Evolutionary conservation across 2,329 filamentous ascomycete species (phyloP).

Genomic region (Exophiala viscosa): DNA sequence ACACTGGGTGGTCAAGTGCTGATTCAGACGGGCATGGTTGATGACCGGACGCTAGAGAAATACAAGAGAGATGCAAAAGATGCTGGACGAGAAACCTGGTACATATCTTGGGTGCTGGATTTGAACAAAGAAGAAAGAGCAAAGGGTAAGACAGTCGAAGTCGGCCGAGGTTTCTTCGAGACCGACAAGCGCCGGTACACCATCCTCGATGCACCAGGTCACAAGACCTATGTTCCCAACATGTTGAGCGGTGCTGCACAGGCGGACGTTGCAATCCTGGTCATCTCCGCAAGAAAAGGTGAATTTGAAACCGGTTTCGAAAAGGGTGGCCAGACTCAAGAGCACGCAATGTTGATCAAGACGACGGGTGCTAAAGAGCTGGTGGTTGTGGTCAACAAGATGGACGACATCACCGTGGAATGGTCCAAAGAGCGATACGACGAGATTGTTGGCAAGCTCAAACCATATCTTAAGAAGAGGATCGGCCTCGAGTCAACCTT

Average conservation of each 20-base stretch:
- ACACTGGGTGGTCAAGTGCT: conserved; percentile 92
- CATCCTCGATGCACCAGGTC: conserved; percentile 91
- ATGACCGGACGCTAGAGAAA: conserved; percentile 96
- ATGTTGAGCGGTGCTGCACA: conserved; percentile 97
- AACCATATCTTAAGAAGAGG: conserved; percentile 70
- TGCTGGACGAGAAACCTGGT: conserved; percentile 95
- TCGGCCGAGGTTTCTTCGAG: conserved; percentile 93
- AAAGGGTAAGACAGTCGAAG: conserved; percentile 97
- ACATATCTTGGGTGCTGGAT: conserved; percentile 96
- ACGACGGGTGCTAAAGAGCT: conserved; percentile 98
- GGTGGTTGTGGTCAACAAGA: conserved; percentile 95
- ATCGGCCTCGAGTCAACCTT: conserved; percentile 78
- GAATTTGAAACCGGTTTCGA: conserved; percentile 99
- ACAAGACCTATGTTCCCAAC: conserved; percentile 96
- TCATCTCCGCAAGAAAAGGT: conserved; percentile 94
- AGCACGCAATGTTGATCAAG: conserved; percentile 96
- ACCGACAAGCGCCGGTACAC: conserved; percentile 95
- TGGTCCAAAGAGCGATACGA: conserved; percentile 92
- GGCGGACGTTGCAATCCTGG: conserved; percentile 88
- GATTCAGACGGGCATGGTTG: conserved; percentile 96
- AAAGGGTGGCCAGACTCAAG: conserved; percentile 86
- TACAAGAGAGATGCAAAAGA: conserved; percentile 97
- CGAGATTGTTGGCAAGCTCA: conserved; percentile 87
- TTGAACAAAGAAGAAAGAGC: conserved; percentile 92
- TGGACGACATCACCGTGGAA: conserved; percentile 95